phyloP scores from a whole-genome alignment of 176 grass and related monocot genomes.

The Oryza glumipatula region DNA sequence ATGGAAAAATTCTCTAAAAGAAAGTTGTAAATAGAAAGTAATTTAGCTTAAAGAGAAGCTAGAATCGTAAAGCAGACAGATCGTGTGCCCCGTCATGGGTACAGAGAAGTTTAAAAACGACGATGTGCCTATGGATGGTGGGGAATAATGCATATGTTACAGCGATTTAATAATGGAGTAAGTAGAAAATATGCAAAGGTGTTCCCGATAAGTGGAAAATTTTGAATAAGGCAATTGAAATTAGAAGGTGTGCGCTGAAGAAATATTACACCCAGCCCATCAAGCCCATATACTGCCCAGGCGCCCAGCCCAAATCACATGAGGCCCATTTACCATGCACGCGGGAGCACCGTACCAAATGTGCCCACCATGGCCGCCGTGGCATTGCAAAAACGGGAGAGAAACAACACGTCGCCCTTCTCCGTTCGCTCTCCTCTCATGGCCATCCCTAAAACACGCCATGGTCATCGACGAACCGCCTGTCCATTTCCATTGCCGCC shows the following conservation, averaged over 20 bases:
- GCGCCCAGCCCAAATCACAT: not conserved
- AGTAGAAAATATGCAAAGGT: too few relatives aligned
- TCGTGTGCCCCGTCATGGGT: slow-evolving; percentile 23
- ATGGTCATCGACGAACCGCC: slow-evolving; percentile 40
- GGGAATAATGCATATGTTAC: too few relatives aligned
- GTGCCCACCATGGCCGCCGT: not conserved
- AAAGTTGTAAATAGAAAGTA: not conserved
- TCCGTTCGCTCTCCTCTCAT: slow-evolving; percentile 27
- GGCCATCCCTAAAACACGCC: slow-evolving; percentile 60
- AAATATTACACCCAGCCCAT: not conserved
- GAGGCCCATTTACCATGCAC: not conserved
- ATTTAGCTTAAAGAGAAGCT: slow-evolving; percentile 6
- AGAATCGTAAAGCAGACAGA: not conserved
- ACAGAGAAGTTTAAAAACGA: slow-evolving; percentile 1
- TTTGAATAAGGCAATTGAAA: too few relatives aligned
- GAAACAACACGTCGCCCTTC: not conserved
- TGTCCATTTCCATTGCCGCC: slow-evolving; percentile 9
- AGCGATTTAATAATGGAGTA: not conserved
- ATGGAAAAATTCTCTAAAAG: not conserved
- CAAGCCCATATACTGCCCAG: not conserved
- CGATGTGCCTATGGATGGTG: not conserved
- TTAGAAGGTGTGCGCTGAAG: not conserved
- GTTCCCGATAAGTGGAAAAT: not conserved
- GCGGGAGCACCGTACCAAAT: not conserved
- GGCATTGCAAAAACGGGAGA: not conserved